Evolutionary conservation across 202 grass and related monocot genomes (phyloP).

Genomic region (Carex sylvatica): DNA sequence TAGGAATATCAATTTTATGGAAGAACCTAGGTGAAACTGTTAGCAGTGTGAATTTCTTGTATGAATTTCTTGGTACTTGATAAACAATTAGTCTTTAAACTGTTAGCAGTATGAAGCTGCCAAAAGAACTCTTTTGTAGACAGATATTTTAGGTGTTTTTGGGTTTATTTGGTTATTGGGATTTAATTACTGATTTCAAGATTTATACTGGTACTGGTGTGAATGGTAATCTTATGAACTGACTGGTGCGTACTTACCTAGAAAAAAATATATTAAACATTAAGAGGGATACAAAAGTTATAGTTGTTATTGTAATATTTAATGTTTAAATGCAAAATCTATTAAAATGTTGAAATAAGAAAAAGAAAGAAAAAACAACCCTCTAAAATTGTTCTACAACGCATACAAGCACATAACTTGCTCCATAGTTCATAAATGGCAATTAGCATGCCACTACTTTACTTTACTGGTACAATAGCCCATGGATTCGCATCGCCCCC

Average conservation of each 20-base stretch:
- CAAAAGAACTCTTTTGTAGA: not conserved
- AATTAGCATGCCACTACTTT: not conserved
- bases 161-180: not conserved
- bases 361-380: not conserved
- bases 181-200: not conserved
- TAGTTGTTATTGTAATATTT: not conserved
- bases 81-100: not conserved
- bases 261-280: not conserved
- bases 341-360: not conserved
- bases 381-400: not conserved
- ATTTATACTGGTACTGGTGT: not conserved
- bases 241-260: not conserved
- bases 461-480: slow-evolving; percentile 19
- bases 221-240: not conserved
- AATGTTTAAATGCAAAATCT: not conserved
- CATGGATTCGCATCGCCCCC: slow-evolving; percentile 6
- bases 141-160: no score
- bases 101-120: not conserved
- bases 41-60: not conserved
- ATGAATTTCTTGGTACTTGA: not conserved
- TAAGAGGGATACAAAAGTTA: not conserved
- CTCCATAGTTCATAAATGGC: not conserved
- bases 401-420: slow-evolving; percentile 13
- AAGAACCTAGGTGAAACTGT: not conserved
- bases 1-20: not conserved